Evolutionary conservation across 1,139 yeast genomes (phyloP).

Genomic region (Pichia kudriavzevii): DNA sequence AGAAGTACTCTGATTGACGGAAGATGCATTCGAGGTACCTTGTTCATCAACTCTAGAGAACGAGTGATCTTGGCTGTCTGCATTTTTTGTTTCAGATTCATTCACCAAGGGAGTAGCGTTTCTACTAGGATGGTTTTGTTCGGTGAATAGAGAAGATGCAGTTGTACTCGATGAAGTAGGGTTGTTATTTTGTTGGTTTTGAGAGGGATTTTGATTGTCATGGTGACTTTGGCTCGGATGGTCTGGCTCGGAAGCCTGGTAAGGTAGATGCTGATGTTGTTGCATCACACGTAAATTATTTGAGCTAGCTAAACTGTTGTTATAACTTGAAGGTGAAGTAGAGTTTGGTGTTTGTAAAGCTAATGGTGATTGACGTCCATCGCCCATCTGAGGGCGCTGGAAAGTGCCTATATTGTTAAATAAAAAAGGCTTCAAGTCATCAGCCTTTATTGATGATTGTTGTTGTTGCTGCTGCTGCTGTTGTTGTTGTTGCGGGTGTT

Average conservation of each 20-base stretch:
- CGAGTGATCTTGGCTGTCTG: too few relatives aligned
- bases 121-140: too few relatives aligned
- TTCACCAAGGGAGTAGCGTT: too few relatives aligned
- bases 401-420: too few relatives aligned
- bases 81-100: too few relatives aligned
- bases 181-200: constrained; percentile 3
- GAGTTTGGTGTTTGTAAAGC: not conserved
- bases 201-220: constrained; percentile 2
- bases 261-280: constrained; percentile 1
- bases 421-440: too few relatives aligned
- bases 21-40: not conserved
- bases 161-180: too few relatives aligned
- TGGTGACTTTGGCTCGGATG: not conserved
- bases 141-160: too few relatives aligned
- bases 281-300: not conserved
- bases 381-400: too few relatives aligned
- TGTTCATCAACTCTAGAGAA: too few relatives aligned
- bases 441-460: not conserved
- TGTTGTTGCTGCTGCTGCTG: constrained; percentile 6
- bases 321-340: constrained; percentile 3
- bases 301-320: too few relatives aligned
- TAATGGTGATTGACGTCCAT: too few relatives aligned
- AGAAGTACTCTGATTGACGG: constrained; percentile 7
- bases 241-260: constrained; percentile 1
- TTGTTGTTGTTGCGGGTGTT: constrained; percentile 7